Percentiles rank a stretch among this genome's conserved stretches.
Evolutionary conservation across 257 asterid species (phyloP).

Genomic region (Solanum sitiens): DNA sequence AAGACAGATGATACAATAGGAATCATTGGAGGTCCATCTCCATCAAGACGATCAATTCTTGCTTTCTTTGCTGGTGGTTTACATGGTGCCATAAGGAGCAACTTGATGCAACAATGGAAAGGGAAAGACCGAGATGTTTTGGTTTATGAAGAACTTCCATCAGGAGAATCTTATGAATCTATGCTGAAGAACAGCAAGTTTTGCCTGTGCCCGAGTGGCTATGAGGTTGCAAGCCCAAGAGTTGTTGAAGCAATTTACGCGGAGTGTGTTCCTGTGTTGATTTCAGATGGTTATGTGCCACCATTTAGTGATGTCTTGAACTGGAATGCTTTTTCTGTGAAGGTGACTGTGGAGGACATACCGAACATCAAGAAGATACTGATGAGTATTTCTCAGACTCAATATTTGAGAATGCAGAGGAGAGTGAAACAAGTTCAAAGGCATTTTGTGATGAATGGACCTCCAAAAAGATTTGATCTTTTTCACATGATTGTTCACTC

Average conservation of each 20-base stretch:
- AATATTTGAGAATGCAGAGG: conserved; percentile 6
- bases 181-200: conserved; percentile 22
- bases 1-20: conserved; percentile 48
- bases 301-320: conserved; percentile 8
- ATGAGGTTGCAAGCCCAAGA: conserved; percentile 41
- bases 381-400: conserved; percentile 1
- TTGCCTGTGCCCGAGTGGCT: conserved; percentile 38
- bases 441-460: conserved; percentile 57
- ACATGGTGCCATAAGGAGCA: conserved; percentile 60
- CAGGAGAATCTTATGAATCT: conserved; percentile 10
- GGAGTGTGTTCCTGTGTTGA: conserved; percentile 32
- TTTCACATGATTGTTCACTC: conserved; percentile 73
- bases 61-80: conserved; percentile 77
- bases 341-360: not conserved
- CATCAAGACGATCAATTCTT: conserved; percentile 35
- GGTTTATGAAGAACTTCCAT: conserved; percentile 21
- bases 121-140: conserved; percentile 29
- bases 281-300: conserved; percentile 26
- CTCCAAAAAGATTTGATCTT: conserved; percentile 58
- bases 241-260: conserved; percentile 34
- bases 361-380: conserved; percentile 7
- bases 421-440: conserved; percentile 23
- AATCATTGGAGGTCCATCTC: conserved; percentile 56
- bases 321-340: not conserved
- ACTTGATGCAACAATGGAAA: conserved; percentile 49